phyloP scores from a whole-genome alignment of 257 asterid genomes.

The Capsicum pubescens region DNA sequence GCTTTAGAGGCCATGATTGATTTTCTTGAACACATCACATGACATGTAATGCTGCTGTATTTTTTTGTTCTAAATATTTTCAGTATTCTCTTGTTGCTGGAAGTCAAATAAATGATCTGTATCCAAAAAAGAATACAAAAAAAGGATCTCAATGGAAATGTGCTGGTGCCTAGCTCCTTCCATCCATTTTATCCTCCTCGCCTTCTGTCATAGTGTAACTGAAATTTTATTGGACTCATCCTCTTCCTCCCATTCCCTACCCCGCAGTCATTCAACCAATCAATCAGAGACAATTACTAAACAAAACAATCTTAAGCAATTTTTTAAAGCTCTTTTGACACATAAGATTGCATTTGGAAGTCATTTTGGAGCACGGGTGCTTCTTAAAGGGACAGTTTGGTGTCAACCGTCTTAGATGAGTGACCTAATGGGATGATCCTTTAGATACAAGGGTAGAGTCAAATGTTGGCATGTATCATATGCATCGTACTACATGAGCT shows the following conservation, averaged over 20 bases:
- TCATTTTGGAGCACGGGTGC: not conserved
- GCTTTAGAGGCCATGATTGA: not conserved
- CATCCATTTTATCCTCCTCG: constrained; percentile 6
- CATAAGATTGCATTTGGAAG: not conserved
- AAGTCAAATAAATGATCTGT: not conserved
- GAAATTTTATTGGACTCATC: not conserved
- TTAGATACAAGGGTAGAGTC: not conserved
- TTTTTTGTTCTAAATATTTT: not conserved
- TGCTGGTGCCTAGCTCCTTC: not conserved
- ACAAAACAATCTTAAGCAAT: not conserved
- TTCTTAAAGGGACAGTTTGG: not conserved
- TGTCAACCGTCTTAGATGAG: constrained; percentile 2
- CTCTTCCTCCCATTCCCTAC: not conserved
- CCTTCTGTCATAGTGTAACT: not conserved
- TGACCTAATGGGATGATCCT: not conserved
- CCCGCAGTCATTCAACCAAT: not conserved
- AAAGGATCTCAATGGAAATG: constrained; percentile 2
- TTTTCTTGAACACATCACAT: not conserved
- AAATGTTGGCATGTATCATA: not conserved
- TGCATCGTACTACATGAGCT: not conserved
- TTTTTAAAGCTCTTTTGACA: not conserved
- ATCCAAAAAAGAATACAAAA: not conserved
- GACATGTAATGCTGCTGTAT: not conserved
- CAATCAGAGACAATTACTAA: not conserved
- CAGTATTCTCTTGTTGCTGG: not conserved